Percentiles rank a stretch among this genome's conserved stretches.
Conservation (phyloP, 768 basidiomycete species). For the Tylopilus cervinicoccineus region DNA sequence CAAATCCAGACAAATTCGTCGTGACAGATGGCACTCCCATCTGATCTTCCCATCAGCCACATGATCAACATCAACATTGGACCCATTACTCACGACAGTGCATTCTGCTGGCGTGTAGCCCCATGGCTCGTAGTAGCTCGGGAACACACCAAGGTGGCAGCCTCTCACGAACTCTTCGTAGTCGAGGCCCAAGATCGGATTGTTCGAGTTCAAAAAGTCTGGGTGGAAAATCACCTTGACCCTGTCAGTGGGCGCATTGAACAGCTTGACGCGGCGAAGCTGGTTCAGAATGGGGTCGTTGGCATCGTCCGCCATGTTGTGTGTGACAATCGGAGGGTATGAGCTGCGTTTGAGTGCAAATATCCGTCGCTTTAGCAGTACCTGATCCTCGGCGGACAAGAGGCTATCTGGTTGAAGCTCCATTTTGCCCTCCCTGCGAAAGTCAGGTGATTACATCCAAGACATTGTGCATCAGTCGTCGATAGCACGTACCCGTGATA, state of each 20-base stretch:
- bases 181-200: constrained; percentile 94
- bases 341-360: constrained; percentile 94
- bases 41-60: constrained; percentile 32
- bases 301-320: constrained; percentile 96
- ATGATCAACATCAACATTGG: constrained; percentile 1
- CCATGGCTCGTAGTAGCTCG: constrained; percentile 96
- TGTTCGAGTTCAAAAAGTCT: constrained; percentile 96
- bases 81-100: constrained; percentile 72
- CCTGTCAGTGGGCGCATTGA: constrained; percentile 83
- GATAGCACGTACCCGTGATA: constrained; percentile 73
- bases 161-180: constrained; percentile 99
- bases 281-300: constrained; percentile 94
- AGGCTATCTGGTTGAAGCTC: constrained; percentile 72
- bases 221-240: constrained; percentile 99
- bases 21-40: constrained; percentile 99
- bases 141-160: constrained; percentile 98
- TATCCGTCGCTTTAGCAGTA: constrained; percentile 91
- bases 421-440: constrained; percentile 64
- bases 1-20: constrained; percentile 97
- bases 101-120: constrained; percentile 98
- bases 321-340: constrained; percentile 94
- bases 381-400: constrained; percentile 88
- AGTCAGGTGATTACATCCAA: not conserved
- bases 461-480: not conserved
- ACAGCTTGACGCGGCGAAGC: constrained; percentile 88